Percentiles rank a stretch among this genome's conserved stretches.
Evolutionary conservation across 2,329 filamentous ascomycete species (phyloP).

Genomic region (Aspergillus pseudoterreus): DNA sequence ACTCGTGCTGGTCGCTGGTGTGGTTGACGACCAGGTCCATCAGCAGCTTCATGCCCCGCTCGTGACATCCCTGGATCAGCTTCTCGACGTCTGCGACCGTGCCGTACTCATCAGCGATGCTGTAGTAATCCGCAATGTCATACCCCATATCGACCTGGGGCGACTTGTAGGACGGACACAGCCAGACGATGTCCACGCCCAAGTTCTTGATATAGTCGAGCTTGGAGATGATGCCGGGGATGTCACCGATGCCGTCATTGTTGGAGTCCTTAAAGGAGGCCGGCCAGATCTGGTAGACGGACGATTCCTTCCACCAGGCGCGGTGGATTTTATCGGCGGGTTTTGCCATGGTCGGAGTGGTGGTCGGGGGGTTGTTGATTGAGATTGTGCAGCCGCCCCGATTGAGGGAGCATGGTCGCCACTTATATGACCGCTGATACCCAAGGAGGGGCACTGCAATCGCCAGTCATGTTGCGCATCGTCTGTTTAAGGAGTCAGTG

Average conservation of each 20-base stretch:
- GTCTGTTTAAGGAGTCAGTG: neutral
- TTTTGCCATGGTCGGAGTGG: neutral
- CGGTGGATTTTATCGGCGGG: slow-evolving; percentile 5
- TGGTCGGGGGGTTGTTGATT: neutral
- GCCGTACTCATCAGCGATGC: slow-evolving; percentile 63
- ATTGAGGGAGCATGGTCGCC: neutral
- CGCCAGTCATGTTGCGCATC: neutral
- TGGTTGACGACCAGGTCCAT: slow-evolving; percentile 77
- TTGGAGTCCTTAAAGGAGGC: slow-evolving; percentile 54
- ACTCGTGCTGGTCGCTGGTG: slow-evolving; percentile 66
- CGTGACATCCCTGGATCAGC: slow-evolving; percentile 58
- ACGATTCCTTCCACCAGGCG: slow-evolving; percentile 55
- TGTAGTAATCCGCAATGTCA: slow-evolving; percentile 59
- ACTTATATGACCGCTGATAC: neutral
- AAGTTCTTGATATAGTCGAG: slow-evolving; percentile 62
- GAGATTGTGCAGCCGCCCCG: neutral
- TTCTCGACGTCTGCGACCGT: slow-evolving; percentile 63
- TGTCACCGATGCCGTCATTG: slow-evolving; percentile 58
- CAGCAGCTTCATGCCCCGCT: slow-evolving; percentile 65
- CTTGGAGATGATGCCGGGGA: slow-evolving; percentile 61
- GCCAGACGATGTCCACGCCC: slow-evolving; percentile 61
- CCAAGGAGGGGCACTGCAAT: neutral
- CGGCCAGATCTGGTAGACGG: slow-evolving; percentile 59
- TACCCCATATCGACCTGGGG: slow-evolving; percentile 55
- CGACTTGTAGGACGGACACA: slow-evolving; percentile 49